Evolutionary conservation across 148 eudicot genomes (phyloP).

Genomic region (Arctostaphylos glauca): DNA sequence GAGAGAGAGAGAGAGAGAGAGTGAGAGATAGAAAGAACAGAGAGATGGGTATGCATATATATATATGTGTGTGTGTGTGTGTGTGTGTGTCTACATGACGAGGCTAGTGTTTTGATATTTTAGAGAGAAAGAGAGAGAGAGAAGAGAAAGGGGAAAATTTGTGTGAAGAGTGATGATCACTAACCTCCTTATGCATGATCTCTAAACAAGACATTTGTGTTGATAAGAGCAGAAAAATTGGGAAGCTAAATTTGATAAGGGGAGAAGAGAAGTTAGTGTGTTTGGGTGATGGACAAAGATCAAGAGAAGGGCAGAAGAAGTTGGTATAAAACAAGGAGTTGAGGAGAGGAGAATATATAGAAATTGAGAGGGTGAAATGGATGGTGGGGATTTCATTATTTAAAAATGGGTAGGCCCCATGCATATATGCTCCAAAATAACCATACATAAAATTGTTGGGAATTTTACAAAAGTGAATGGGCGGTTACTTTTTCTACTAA

Average conservation of each 20-base stretch:
- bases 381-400: slow-evolving; percentile 18
- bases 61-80: too few species aligned
- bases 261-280: not conserved
- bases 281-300: not conserved
- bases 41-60: too few species aligned
- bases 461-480: not conserved
- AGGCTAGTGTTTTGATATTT: too few species aligned
- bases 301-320: not conserved
- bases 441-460: not conserved
- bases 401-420: not conserved
- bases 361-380: not conserved
- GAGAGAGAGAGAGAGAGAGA: too few species aligned
- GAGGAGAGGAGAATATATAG: slow-evolving; percentile 15
- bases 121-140: not conserved
- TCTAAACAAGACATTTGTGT: slow-evolving; percentile 29
- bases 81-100: too few species aligned
- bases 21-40: too few species aligned
- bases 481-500: too few species aligned
- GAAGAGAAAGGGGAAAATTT: not conserved
- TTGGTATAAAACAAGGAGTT: not conserved
- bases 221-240: not conserved
- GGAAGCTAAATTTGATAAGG: not conserved
- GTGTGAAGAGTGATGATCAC: not conserved
- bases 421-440: not conserved
- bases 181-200: slow-evolving; percentile 27